phyloP scores from a whole-genome alignment of 495 filamentous ascomycete genomes.

The Margaritispora aquatica region DNA sequence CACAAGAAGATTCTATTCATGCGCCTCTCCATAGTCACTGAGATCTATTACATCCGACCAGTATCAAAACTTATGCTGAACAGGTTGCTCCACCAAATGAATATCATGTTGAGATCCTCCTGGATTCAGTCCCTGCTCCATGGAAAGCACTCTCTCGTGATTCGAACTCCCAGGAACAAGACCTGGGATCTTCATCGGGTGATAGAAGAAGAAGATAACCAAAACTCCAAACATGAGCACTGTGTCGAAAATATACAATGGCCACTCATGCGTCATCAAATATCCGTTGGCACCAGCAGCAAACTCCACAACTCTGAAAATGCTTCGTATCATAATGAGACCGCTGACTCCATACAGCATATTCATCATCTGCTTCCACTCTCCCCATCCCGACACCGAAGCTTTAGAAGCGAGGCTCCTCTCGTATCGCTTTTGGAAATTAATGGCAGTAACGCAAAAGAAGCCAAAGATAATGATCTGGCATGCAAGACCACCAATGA shows the following conservation, averaged over 20 bases:
- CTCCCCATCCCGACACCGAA: slow-evolving; percentile 30
- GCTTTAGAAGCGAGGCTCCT: no score
- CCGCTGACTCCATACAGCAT: slow-evolving; percentile 45
- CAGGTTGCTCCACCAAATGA: background rate
- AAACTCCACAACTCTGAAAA: slow-evolving; percentile 61
- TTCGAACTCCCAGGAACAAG: background rate
- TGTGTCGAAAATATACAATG: slow-evolving; percentile 59
- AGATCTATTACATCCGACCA: background rate
- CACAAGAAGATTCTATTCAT: no score
- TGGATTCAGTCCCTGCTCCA: background rate
- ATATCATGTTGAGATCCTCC: background rate
- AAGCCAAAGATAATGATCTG: slow-evolving; percentile 50
- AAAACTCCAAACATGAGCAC: slow-evolving; percentile 50
- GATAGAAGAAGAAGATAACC: slow-evolving; percentile 33
- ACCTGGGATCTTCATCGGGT: slow-evolving; percentile 13
- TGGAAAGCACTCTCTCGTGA: background rate
- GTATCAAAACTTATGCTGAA: background rate
- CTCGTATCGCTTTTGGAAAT: slow-evolving; percentile 27
- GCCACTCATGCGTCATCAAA: slow-evolving; percentile 46
- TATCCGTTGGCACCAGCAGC: slow-evolving; percentile 46
- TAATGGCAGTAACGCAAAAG: slow-evolving; percentile 39
- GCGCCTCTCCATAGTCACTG: background rate
- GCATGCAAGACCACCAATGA: slow-evolving; percentile 40
- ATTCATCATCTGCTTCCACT: slow-evolving; percentile 45
- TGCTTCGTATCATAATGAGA: slow-evolving; percentile 54